phyloP scores from a whole-genome alignment of 169 alveolate species.

The Gregarina niphandrodes region DNA sequence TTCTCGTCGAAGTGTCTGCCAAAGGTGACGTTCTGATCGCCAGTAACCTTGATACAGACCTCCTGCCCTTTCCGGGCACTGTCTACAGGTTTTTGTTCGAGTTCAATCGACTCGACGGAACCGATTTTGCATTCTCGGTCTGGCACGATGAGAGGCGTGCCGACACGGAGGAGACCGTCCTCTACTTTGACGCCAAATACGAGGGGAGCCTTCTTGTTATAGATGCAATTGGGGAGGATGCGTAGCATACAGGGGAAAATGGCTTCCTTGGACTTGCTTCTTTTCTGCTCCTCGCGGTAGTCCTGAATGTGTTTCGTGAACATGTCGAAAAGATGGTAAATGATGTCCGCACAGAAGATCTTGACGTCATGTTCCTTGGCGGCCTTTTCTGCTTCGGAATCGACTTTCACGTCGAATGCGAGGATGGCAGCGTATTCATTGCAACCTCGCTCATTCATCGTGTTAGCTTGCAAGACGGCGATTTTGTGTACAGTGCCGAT shows the following conservation, averaged over 20 bases:
- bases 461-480: slow-evolving; percentile 84
- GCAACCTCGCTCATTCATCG: slow-evolving; percentile 63
- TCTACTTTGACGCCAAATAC: slow-evolving; percentile 50
- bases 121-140: slow-evolving; percentile 45
- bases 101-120: slow-evolving; percentile 72
- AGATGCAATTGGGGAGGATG: slow-evolving; percentile 67
- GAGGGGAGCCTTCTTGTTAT: slow-evolving; percentile 83
- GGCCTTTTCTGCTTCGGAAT: slow-evolving; percentile 80
- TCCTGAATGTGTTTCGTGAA: slow-evolving; percentile 70
- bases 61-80: slow-evolving; percentile 63
- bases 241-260: slow-evolving; percentile 79
- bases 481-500: slow-evolving; percentile 93
- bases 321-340: slow-evolving; percentile 87
- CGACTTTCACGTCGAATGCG: slow-evolving; percentile 83
- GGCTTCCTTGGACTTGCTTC: slow-evolving; percentile 18
- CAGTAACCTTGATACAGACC: slow-evolving; percentile 50
- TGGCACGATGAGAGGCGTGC: slow-evolving; percentile 32
- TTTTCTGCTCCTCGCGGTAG: slow-evolving; percentile 61
- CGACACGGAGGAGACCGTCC: slow-evolving; percentile 22
- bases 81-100: slow-evolving; percentile 64
- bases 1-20: slow-evolving; percentile 76
- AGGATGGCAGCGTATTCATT: slow-evolving; percentile 85
- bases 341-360: slow-evolving; percentile 86
- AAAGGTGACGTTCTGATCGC: slow-evolving; percentile 60
- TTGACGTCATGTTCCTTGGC: slow-evolving; percentile 82